Conservation (phyloP, 2,329 filamentous ascomycete species). For the Xylaria sp. region DNA sequence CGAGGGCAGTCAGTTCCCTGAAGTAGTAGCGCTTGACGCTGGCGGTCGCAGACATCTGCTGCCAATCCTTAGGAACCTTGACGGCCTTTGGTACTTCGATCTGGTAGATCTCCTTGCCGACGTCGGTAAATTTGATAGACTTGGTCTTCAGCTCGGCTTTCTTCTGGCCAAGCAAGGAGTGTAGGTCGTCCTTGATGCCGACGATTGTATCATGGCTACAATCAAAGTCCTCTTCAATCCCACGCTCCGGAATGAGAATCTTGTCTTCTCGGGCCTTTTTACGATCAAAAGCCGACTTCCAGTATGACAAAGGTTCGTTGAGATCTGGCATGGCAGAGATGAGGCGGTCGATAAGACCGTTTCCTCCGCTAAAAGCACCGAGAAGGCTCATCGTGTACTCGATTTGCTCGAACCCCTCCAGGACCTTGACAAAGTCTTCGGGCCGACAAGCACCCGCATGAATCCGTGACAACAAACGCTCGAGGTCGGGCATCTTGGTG, state of each 20-base stretch:
- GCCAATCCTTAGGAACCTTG: slow-evolving; percentile 89
- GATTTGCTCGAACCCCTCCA: slow-evolving; percentile 98
- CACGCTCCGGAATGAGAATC: slow-evolving; percentile 83
- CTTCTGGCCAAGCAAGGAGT: slow-evolving; percentile 75
- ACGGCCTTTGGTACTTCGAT: slow-evolving; percentile 86
- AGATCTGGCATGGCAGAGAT: slow-evolving; percentile 89
- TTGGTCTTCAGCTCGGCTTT: slow-evolving; percentile 79
- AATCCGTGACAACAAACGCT: slow-evolving; percentile 91
- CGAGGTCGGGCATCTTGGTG: slow-evolving; percentile 91
- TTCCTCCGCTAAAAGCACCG: slow-evolving; percentile 75
- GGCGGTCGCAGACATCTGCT: slow-evolving; percentile 94
- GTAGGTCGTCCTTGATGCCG: slow-evolving; percentile 77
- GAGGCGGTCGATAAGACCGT: slow-evolving; percentile 85
- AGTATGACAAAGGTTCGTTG: slow-evolving; percentile 76
- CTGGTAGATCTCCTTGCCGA: slow-evolving; percentile 97
- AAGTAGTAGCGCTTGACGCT: slow-evolving; percentile 96
- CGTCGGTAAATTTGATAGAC: slow-evolving; percentile 79
- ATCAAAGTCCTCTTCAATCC: slow-evolving; percentile 93
- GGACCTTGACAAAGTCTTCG: slow-evolving; percentile 90
- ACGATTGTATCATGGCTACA: slow-evolving; percentile 79
- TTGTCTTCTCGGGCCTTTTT: slow-evolving; percentile 80
- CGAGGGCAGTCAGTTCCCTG: slow-evolving; percentile 80
- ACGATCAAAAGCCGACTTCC: slow-evolving; percentile 93
- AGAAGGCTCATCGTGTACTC: slow-evolving; percentile 91
- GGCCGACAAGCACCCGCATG: slow-evolving; percentile 91